Conservation (phyloP, 768 basidiomycete genomes). For the Tremella yokohamensis region DNA sequence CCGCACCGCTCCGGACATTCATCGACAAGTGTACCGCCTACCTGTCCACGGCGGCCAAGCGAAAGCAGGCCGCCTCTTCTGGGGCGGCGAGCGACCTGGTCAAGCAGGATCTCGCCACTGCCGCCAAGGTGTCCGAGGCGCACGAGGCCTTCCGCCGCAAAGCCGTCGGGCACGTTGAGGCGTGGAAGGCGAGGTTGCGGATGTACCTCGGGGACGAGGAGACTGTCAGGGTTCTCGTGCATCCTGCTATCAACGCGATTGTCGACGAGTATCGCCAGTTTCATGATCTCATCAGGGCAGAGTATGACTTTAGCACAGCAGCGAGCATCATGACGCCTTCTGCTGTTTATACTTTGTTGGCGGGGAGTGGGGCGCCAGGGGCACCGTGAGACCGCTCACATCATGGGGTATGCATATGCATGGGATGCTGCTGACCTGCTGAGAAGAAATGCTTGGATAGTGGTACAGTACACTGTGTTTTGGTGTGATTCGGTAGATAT, state of each 20-base stretch:
- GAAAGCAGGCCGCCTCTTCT: conserved; percentile 10
- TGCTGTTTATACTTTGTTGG: conserved; percentile 23
- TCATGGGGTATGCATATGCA: too few species aligned
- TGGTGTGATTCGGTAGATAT: too few species aligned
- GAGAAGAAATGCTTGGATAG: too few species aligned
- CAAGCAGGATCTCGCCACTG: conserved; percentile 57
- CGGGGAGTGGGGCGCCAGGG: neutral
- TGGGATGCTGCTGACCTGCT: too few species aligned
- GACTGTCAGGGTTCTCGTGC: conserved; percentile 72
- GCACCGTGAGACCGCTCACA: too few species aligned
- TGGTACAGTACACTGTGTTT: too few species aligned
- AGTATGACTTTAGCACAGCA: conserved; percentile 52
- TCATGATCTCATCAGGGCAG: conserved; percentile 59
- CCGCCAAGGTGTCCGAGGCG: conserved; percentile 56
- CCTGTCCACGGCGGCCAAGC: conserved; percentile 20
- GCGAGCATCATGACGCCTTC: conserved; percentile 43
- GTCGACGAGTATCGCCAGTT: conserved; percentile 72
- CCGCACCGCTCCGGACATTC: conserved; percentile 64
- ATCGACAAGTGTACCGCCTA: conserved; percentile 57
- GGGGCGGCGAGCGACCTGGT: conserved; percentile 45
- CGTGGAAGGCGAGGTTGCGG: conserved; percentile 58
- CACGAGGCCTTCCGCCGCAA: conserved; percentile 57
- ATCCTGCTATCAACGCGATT: conserved; percentile 70
- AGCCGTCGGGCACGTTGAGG: conserved; percentile 57
- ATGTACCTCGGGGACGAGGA: conserved; percentile 77